Conservation (phyloP, 345 rosid genomes). For the Eucalyptus brandiana region DNA sequence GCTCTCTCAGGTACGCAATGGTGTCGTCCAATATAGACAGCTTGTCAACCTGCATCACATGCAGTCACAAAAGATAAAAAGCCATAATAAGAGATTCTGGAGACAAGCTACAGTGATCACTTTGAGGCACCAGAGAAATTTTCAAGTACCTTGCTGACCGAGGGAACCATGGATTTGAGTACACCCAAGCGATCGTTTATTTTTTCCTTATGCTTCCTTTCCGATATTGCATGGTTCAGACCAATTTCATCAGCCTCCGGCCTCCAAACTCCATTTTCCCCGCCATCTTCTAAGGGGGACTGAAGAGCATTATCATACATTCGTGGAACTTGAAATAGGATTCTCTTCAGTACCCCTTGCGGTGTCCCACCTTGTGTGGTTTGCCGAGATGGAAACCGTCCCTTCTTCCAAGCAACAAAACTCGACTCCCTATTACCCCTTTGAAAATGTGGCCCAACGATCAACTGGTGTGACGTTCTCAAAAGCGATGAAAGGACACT, state of each 20-base stretch:
- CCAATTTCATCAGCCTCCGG: conserved; percentile 47
- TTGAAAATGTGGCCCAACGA: conserved; percentile 36
- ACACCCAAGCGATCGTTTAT: conserved; percentile 39
- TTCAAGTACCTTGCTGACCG: conserved; percentile 50
- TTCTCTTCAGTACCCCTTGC: conserved; percentile 62
- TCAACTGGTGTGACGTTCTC: conserved; percentile 49
- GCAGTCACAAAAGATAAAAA: not conserved
- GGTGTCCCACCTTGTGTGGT: conserved; percentile 8
- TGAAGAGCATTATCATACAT: conserved; percentile 30
- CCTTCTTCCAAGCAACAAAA: conserved; percentile 56
- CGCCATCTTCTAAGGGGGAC: conserved; percentile 16
- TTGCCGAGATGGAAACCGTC: not conserved
- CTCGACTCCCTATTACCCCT: conserved; percentile 41
- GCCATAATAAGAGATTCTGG: not conserved
- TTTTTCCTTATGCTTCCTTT: conserved; percentile 41
- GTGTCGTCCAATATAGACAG: conserved; percentile 80
- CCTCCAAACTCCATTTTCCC: conserved; percentile 17
- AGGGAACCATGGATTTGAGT: conserved; percentile 68
- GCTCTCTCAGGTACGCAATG: conserved; percentile 60
- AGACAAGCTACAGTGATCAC: not conserved
- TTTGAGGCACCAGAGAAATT: not conserved
- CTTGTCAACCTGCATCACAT: conserved; percentile 50
- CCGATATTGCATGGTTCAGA: conserved; percentile 27
- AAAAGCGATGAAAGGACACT: conserved; percentile 49
- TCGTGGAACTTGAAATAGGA: conserved; percentile 59